Base-by-base conservation (phyloP, 2,329 filamentous ascomycete genomes). In the Septoria petroselini region DNA sequence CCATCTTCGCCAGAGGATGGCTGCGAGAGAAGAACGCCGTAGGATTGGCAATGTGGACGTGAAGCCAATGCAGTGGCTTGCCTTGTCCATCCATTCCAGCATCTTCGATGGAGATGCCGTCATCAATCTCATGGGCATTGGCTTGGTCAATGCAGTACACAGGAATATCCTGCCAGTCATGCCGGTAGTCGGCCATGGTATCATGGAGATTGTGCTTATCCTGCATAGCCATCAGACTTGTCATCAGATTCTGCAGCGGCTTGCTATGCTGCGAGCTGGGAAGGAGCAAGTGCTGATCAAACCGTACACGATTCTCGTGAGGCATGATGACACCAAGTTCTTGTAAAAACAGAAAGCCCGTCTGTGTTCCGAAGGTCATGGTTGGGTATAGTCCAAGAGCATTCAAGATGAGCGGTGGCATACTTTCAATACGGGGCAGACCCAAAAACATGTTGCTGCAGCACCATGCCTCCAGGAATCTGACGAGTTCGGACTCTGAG, bases 31-130 rank as follows among this genome's bases (percentile, higher is more conserved):
- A 81, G 51, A 80, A 79, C 4, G 88, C 86, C 2, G 85, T 84
- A 7, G 87, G 87, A 62, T 93, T 88, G 11, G 88, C 88, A 34
- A 86, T 78, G 65, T 93, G 88, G 25, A 89, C 70, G 62, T 90
- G 86, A 23, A 91, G 73, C 88, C 88, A 93, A 61, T 80, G 81
- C 57, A 85, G 75, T n/a, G 56, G 63, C 18, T 53, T 54, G 65
- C 15, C 74, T 33, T 60, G 53, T 2, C 43, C 23, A 23, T 51
- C 58, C 2, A 51, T 51, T 5, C 53, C 58, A 17, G 58, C 62
- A 54, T 68, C 68, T 62, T 89, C 83, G 6, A 93, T 63, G 1
- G 87, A 91, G 7, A 94, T 70, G 1, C 84, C 88, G 63, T 94
- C 88, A 58, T 94, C 88, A 50, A 93, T 85, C 59, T 91, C 82